Evolutionary conservation across 108 stramenopile genomes (phyloP).

Genomic region (Pseudonitzschia multiseries): DNA sequence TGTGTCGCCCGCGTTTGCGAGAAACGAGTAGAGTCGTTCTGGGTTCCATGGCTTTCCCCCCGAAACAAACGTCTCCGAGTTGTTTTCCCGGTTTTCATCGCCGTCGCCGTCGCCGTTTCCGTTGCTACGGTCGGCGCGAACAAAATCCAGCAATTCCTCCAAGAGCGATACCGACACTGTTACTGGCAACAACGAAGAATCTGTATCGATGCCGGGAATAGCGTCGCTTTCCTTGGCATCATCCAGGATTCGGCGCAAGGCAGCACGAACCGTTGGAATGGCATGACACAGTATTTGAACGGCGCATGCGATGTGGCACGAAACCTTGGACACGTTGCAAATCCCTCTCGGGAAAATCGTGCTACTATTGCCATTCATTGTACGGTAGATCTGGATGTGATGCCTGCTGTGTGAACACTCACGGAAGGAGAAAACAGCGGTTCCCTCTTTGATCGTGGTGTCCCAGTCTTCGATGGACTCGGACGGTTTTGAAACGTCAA

Average conservation of each 20-base stretch:
- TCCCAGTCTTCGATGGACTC: too few species aligned
- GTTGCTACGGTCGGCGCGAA: not conserved
- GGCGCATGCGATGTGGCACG: conserved; percentile 47
- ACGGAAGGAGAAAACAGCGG: too few species aligned
- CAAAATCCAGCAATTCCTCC: conserved; percentile 8
- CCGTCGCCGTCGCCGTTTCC: not conserved
- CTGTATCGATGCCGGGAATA: not conserved
- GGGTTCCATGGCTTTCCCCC: conserved; percentile 7
- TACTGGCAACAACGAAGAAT: not conserved
- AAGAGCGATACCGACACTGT: not conserved
- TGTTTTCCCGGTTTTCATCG: not conserved
- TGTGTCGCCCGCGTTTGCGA: not conserved
- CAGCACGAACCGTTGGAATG: conserved; percentile 1
- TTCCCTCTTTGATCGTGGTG: too few species aligned
- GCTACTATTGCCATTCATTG: not conserved
- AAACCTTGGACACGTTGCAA: conserved; percentile 37
- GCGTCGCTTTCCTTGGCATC: not conserved
- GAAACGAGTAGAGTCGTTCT: not conserved
- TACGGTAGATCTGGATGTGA: too few species aligned
- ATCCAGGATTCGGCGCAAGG: not conserved
- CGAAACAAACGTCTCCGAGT: not conserved
- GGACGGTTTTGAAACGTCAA: too few species aligned
- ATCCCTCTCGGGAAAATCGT: conserved; percentile 24
- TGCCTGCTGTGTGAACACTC: too few species aligned
- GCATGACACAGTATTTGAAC: conserved; percentile 40